Base-by-base conservation (phyloP, 192 early-diverging fungal species). In the Coemansia sp. region DNA sequence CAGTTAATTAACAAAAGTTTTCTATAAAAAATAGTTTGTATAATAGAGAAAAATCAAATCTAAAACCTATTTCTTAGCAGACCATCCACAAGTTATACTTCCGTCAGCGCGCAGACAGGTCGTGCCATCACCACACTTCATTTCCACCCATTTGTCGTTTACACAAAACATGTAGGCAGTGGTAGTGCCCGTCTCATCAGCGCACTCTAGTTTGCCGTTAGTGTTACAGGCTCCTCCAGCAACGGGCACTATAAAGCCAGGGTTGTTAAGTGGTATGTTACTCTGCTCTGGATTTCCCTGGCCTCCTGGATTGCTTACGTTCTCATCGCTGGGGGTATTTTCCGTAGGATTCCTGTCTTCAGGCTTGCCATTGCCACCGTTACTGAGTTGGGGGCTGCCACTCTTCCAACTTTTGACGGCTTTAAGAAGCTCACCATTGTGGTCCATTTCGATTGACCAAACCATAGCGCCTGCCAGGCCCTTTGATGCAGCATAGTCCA, bases 381-480 rank as follows among this genome's bases (percentile, higher is more conserved):
- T 40, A 18, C 18, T 24, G 23, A 21, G 20, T 0, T 38, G 23
- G 28, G 31, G 18, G 53, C 6, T 39, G 20, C 23, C 28, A 8
- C n/a, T 18, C 28, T 16, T 28, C 55, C 53, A 66, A 9, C n/a
- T 36, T 11, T 51, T 60, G 18, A 77, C 45, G 5, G 58, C 55
- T 11, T 74, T 50, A n/a, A 90, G 36, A 28, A 91, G 63, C 63
- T 89, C 89, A 55, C 71, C 74, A 26, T 86, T 86, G 26, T 91
- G 69, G 50, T 78, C 89, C 75, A 87, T 81, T 63, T 86, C 76
- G n/a, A 90, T 60, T 6, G 83, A 84, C 88, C 90, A 91, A 18
- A 90, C 60, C 88, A 91, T 90, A 28, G 83, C 62, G 4, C 90
- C 90, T 18, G 75, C 85, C 11, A 93, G 67, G 9, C 80, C 80